phyloP scores from a whole-genome alignment of 805 yeast genomes.

The Teunomyces pallodes region DNA sequence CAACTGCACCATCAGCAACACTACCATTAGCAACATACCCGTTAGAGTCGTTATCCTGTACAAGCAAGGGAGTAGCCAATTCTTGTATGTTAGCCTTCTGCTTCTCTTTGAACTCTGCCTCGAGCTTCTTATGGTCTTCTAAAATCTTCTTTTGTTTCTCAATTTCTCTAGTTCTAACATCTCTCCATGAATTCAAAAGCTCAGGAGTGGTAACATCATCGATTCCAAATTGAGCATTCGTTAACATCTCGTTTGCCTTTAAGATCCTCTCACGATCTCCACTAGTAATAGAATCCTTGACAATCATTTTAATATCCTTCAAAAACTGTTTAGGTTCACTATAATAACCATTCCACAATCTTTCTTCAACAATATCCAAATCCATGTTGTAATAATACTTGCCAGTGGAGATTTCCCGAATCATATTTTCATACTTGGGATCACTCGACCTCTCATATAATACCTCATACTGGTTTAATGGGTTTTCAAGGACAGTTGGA shows the following conservation, averaged over 20 bases:
- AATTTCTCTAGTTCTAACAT: constrained; percentile 64
- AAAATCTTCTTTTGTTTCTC: constrained; percentile 47
- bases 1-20: background rate
- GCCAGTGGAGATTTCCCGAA: constrained; percentile 76
- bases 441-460: constrained; percentile 47
- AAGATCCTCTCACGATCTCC: constrained; percentile 82
- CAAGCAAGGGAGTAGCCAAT: background rate
- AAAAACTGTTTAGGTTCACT: constrained; percentile 89
- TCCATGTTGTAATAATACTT: constrained; percentile 82
- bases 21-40: background rate
- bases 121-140: constrained; percentile 31
- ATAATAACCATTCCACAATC: constrained; percentile 95
- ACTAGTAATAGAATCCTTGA: constrained; percentile 65
- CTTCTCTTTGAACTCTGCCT: constrained; percentile 17
- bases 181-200: constrained; percentile 73
- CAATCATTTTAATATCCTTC: constrained; percentile 80
- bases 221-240: constrained; percentile 92
- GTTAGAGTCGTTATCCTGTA: background rate
- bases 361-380: constrained; percentile 86
- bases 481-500: constrained; percentile 42
- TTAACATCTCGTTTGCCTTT: constrained; percentile 90
- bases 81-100: constrained; percentile 1
- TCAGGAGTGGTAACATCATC: constrained; percentile 82
- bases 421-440: constrained; percentile 58
- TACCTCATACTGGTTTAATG: constrained; percentile 35